Conservation (phyloP, 148 eudicot species). For the Rhododendron kiyosumense region DNA sequence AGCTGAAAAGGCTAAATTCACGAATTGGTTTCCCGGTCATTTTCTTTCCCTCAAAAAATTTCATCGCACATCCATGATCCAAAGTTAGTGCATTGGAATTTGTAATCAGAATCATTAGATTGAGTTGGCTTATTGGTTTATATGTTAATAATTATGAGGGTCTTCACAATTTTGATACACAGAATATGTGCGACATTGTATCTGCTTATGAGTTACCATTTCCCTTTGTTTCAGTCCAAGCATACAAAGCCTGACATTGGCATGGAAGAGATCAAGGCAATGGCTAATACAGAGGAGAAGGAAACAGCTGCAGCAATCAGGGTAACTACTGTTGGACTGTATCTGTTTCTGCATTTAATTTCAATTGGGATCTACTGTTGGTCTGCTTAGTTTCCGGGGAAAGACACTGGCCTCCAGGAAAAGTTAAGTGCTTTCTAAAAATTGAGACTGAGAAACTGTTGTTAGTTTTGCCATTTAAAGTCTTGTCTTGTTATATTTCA, state of each 20-base stretch:
- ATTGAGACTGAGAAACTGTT: not conserved
- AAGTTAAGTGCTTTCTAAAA: not conserved
- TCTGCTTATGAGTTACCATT: too few relatives aligned
- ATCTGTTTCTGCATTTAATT: not conserved
- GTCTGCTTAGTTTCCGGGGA: not conserved
- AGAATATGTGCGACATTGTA: too few relatives aligned
- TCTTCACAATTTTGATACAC: too few relatives aligned
- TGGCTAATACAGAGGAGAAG: not conserved
- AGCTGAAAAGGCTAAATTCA: too few relatives aligned
- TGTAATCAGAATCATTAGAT: too few relatives aligned
- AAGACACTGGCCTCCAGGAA: not conserved
- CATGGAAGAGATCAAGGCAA: slow-evolving; percentile 6
- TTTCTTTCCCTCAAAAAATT: too few relatives aligned
- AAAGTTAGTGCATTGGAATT: too few relatives aligned
- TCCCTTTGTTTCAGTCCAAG: not conserved
- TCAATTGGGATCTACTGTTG: not conserved
- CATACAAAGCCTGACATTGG: not conserved
- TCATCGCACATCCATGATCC: too few relatives aligned
- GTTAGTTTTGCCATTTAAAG: not conserved
- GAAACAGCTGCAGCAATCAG: not conserved
- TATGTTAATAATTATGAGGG: too few relatives aligned
- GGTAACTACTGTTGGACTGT: not conserved
- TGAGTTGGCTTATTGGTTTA: too few relatives aligned
- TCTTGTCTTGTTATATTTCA: not conserved
- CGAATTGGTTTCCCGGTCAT: too few relatives aligned